Base-by-base conservation (phyloP, 768 basidiomycete species). In the Tulasnella sp. region DNA sequence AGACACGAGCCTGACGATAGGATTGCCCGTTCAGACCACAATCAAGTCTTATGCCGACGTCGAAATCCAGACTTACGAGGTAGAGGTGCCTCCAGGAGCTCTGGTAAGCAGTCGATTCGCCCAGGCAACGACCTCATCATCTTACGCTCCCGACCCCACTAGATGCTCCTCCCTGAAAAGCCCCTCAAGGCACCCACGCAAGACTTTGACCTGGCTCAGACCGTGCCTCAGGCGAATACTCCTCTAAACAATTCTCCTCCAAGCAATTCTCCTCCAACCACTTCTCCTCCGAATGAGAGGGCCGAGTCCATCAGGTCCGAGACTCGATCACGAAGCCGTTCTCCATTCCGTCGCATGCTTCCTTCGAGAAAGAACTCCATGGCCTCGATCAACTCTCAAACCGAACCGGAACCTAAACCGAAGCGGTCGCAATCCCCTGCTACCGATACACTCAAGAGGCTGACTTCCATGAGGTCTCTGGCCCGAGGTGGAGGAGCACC, bases 21-120 rank as follows among this genome's bases (percentile, higher is more conserved):
- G 4, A 74, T 12, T 12, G 24, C n/a, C 28, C n/a, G 60, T 31
- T 16, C 37, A 74, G 73, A 74, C 73, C 11, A 11, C 31, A 40
- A 46, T 14, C 44, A 74, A 74, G 73, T 34, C 73, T 41, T 74
- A 74, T 40, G 1, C 73, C n/a, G 73, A 74, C 11, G 73, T 41
- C 12, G 73, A 41, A n/a, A n/a, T 74, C 73, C 73, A 74, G 37
- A 74, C 73, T 20, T 41, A 41, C 40, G 73, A 74, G 37, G 73
- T 40, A 24, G 73, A 74, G n/a, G 73, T 46, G 34, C 73, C 73
- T 31, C 28, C 44, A 74, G 73, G 73, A n/a, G 73, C 44, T 74
- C 44, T 46, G 6, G 73, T 74, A 74, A 41, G 40, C n/a, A 41
- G 31, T 22, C 12, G 20, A 40, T 34, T 74, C 16, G 37, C 40